phyloP scores from a whole-genome alignment of 192 early-diverging fungal species.

The Coemansia sp. region DNA sequence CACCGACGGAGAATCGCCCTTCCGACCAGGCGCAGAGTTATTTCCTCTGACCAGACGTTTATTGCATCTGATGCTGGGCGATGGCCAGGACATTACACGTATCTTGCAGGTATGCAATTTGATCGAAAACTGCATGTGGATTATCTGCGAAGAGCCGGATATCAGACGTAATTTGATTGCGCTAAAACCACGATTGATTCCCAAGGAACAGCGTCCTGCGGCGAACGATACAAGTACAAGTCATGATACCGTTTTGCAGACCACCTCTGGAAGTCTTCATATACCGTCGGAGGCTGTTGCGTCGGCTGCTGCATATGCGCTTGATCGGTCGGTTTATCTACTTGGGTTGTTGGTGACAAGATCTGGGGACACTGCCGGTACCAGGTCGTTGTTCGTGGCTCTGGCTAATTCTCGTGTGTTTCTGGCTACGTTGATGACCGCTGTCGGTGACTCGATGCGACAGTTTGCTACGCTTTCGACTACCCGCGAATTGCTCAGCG shows the following conservation, averaged over 20 bases:
- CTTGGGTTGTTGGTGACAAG: slow-evolving; percentile 18
- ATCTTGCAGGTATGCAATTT: not conserved
- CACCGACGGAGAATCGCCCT: slow-evolving; percentile 16
- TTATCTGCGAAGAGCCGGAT: slow-evolving; percentile 42
- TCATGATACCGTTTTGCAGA: slow-evolving; percentile 26
- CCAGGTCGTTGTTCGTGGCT: slow-evolving; percentile 5
- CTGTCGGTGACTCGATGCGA: slow-evolving; percentile 42
- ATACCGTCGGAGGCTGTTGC: slow-evolving; percentile 28
- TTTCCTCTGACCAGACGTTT: slow-evolving; percentile 30
- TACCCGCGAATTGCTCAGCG: slow-evolving; percentile 31
- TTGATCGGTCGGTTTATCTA: slow-evolving; percentile 34
- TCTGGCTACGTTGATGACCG: slow-evolving; percentile 34
- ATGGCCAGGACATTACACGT: not conserved
- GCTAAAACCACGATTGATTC: slow-evolving; percentile 42
- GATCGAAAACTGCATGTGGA: slow-evolving; percentile 38
- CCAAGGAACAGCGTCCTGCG: slow-evolving; percentile 41
- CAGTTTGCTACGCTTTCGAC: slow-evolving; percentile 34
- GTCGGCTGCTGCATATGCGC: slow-evolving; percentile 40
- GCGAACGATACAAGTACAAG: slow-evolving; percentile 7
- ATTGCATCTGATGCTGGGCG: slow-evolving; percentile 15
- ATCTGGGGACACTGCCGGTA: not conserved
- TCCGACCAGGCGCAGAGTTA: slow-evolving; percentile 40
- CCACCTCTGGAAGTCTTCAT: slow-evolving; percentile 33
- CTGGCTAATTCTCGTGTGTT: slow-evolving; percentile 32
- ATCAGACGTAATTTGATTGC: slow-evolving; percentile 41